Evolutionary conservation across 2,329 filamentous ascomycete species (phyloP), one percentile per base, ranked within the genome.

Genomic region (Diaporthe ampelina): DNA sequence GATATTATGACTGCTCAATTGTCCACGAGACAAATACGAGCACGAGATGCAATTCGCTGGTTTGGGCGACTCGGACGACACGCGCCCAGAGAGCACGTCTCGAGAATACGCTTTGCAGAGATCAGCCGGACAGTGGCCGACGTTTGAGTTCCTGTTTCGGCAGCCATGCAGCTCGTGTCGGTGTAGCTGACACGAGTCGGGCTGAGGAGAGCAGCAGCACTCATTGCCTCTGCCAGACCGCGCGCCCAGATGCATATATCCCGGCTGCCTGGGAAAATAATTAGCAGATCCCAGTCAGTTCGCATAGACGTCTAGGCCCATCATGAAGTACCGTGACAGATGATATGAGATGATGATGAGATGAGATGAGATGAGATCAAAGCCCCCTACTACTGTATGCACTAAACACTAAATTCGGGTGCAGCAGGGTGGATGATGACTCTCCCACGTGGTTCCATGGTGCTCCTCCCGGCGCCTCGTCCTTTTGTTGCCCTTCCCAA

Each of bases 71-170:
- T 52, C 21, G 45, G 21, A 26, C 43, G 45, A n/a, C 45, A 52
- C 63, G 45, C 24, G 63, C 63, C 29, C 32, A 26, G 13, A 54
- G 15, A 54, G 11, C 21, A 54, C 7, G 32, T 54, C 63, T n/a
- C 63, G 48, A 54, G 63, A 29, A 40, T 54, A 54, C 63, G 21
- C 63, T 68, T 40, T 35, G 21, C 32, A 40, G 48, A 37, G n/a
- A 54, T 68, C 63, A 68, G 48, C 63, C 63, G 45, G 63, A 29
- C 63, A 29, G 19, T 24, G 11, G 63, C 48, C 48, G 48, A 40
- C 26, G 29, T 68, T 67, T 67, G 45, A 37, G 45, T 67, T 67
- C 45, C 63, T 29, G 63, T 67, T 67, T 67, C 45, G 63, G 63
- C 11, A 52, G n/a, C 45, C 45, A 29, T 67, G 45, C 45, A 67